A percentile compares a stretch with the other conserved stretches of the same genome.
Conservation (phyloP, 2,329 filamentous ascomycete species). For the Didymellaceae sp. region DNA sequence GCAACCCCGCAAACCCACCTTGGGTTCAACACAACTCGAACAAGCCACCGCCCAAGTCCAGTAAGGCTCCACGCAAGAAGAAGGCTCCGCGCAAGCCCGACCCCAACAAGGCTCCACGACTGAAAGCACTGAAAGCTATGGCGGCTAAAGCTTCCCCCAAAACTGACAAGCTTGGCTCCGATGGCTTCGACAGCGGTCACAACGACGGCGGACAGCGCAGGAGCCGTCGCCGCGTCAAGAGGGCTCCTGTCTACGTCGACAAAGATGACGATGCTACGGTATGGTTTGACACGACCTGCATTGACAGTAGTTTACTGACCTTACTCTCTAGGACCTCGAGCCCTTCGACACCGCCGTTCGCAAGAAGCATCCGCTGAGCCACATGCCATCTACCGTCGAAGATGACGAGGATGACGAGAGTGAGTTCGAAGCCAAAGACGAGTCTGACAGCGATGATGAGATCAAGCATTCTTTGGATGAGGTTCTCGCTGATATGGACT, state of each 20-base stretch:
- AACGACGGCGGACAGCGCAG: conserved; percentile 1
- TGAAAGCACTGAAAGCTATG: conserved; percentile 1
- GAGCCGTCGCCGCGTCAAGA: conserved; percentile 8
- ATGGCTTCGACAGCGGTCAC: neutral
- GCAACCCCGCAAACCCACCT: no score
- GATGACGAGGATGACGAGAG: conserved; percentile 23
- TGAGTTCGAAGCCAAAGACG: conserved; percentile 23
- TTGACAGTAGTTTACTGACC: neutral
- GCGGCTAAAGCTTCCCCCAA: neutral
- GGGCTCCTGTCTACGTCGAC: conserved; percentile 5
- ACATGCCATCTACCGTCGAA: neutral
- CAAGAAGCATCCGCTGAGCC: conserved; percentile 21
- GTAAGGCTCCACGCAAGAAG: neutral
- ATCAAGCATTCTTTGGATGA: conserved; percentile 5
- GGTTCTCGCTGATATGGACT: neutral
- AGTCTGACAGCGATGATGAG: conserved; percentile 21
- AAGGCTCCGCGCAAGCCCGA: neutral
- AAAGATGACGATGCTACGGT: conserved; percentile 17
- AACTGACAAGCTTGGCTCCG: neutral
- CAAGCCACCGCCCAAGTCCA: no score
- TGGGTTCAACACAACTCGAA: no score
- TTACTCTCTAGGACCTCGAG: neutral
- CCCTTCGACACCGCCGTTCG: conserved; percentile 6
- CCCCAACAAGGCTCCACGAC: neutral
- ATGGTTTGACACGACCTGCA: neutral